Evolutionary conservation across 371 early-diverging fungal species (phyloP).

Genomic region (Zychaea mexicana): DNA sequence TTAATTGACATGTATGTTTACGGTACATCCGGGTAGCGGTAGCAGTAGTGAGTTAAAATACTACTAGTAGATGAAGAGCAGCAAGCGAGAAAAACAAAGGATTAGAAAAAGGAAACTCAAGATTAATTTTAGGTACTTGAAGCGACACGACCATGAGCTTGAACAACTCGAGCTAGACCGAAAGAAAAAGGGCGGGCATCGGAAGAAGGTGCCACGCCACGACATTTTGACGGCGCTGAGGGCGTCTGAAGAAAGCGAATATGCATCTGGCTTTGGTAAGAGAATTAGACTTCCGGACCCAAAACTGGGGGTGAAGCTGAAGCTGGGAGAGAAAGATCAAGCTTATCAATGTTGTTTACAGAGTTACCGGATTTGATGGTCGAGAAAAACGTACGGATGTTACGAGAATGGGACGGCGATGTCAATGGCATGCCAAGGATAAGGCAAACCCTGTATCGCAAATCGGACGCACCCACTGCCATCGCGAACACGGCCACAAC

Average conservation of each 20-base stretch:
- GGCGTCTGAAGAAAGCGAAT: slow-evolving; percentile 53
- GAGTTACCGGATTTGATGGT: slow-evolving; percentile 64
- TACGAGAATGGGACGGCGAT: slow-evolving; percentile 67
- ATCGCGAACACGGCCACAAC: not conserved
- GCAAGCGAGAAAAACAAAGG: not conserved
- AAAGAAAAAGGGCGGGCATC: slow-evolving; percentile 41
- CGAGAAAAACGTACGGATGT: slow-evolving; percentile 50
- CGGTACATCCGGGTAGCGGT: not conserved
- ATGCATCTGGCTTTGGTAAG: slow-evolving; percentile 62
- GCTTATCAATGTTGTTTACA: not conserved
- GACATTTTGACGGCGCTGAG: slow-evolving; percentile 47
- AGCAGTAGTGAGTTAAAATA: not conserved
- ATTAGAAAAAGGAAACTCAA: too few species aligned
- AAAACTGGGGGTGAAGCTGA: too few species aligned
- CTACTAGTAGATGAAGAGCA: not conserved
- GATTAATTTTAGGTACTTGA: slow-evolving; percentile 31
- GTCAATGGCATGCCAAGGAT: slow-evolving; percentile 50
- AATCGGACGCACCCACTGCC: not conserved
- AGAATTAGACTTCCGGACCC: too few species aligned
- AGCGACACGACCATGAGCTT: slow-evolving; percentile 57
- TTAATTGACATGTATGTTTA: slow-evolving; percentile 45
- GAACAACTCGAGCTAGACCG: slow-evolving; percentile 45
- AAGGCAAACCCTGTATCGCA: slow-evolving; percentile 4
- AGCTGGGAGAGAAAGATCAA: not conserved
- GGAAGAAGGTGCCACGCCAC: slow-evolving; percentile 55